Evolutionary conservation across 2,329 filamentous ascomycete species (phyloP).

Genomic region (Phaeoacremonium minimum): DNA sequence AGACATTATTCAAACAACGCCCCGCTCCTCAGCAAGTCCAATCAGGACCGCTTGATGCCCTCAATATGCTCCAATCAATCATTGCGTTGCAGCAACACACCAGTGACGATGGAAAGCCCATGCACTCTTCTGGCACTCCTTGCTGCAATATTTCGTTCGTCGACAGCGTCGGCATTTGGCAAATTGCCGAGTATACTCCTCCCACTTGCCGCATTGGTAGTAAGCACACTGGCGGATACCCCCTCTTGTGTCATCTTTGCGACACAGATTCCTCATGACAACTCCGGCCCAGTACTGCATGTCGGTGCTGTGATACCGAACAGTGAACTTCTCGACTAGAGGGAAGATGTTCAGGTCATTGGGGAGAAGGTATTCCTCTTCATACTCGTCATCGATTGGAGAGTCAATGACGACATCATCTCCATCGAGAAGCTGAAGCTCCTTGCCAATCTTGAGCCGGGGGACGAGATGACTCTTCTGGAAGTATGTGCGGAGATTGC

Average conservation of each 20-base stretch:
- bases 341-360: conserved; percentile 99
- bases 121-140: conserved; percentile 98
- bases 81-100: conserved; percentile 74
- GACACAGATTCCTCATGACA: conserved; percentile 97
- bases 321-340: conserved; percentile 95
- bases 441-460: conserved; percentile 81
- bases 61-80: too few relatives aligned
- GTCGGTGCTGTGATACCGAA: conserved; percentile 88
- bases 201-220: conserved; percentile 98
- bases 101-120: conserved; percentile 98
- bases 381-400: conserved; percentile 52
- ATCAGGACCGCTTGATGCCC: too few relatives aligned
- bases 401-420: conserved; percentile 45
- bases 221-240: conserved; percentile 97
- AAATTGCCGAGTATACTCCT: conserved; percentile 93
- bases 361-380: conserved; percentile 84
- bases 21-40: too few relatives aligned
- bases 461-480: conserved; percentile 93
- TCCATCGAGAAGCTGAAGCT: conserved; percentile 75
- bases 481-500: conserved; percentile 91
- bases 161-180: conserved; percentile 95
- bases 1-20: too few relatives aligned
- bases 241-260: conserved; percentile 91
- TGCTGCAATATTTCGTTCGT: conserved; percentile 98
- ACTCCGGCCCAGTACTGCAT: conserved; percentile 99